A percentile compares a stretch with the other conserved stretches of the same genome.
These are phyloP conservation scores for Phytophthora foliorum DNA, from an alignment of 352 stramenopile genomes.

Conservation along the genomic window DNA sequence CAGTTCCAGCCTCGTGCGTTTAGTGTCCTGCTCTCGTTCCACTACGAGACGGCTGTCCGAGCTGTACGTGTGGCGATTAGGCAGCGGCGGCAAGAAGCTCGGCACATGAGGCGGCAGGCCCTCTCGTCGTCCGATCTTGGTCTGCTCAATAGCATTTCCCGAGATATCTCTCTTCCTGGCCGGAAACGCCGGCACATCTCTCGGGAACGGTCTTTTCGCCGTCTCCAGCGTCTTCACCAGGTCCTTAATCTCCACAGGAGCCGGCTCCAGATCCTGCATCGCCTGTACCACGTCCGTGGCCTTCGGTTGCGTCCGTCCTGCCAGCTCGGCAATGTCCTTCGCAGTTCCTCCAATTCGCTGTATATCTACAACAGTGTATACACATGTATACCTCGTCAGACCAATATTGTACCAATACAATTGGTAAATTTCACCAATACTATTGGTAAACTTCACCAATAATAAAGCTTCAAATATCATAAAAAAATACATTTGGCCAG, in stretches of 20 bases:
- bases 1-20: constrained; percentile 61
- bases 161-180: constrained; percentile 58
- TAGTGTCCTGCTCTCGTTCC: constrained; percentile 61
- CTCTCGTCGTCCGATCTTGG: constrained; percentile 65
- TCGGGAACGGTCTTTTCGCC: constrained; percentile 60
- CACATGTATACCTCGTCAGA: neutral
- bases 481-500: constrained; percentile 57
- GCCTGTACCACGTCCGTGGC: constrained; percentile 59
- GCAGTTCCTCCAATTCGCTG: constrained; percentile 54
- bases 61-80: constrained; percentile 70
- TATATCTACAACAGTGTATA: constrained; percentile 42
- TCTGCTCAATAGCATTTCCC: constrained; percentile 61
- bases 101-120: constrained; percentile 58
- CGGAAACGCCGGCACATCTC: constrained; percentile 63
- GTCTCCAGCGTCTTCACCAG: constrained; percentile 65
- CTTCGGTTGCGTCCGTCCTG: constrained; percentile 60
- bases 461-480: no score
- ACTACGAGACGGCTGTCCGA: constrained; percentile 63
- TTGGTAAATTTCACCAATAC: constrained; percentile 5
- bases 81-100: constrained; percentile 60
- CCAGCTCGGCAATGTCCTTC: constrained; percentile 66
- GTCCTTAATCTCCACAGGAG: constrained; percentile 55
- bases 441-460: constrained; percentile 26
- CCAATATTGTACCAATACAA: neutral
- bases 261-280: constrained; percentile 55